phyloP scores from a whole-genome alignment of 257 asterid genomes.

The Solanum sejunctum region DNA sequence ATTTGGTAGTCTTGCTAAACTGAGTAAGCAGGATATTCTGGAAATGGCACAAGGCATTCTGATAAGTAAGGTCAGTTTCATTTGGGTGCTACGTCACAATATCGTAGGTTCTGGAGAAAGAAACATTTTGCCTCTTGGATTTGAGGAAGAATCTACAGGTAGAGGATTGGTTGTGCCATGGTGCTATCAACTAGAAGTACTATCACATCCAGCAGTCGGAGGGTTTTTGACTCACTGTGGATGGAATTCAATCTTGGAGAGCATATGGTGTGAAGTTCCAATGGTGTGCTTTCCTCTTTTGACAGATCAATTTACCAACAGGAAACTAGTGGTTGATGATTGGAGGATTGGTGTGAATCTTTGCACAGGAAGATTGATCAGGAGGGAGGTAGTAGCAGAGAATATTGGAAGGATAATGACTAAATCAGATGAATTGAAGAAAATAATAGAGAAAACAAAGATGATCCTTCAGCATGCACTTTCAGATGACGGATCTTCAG shows the following conservation, averaged over 20 bases:
- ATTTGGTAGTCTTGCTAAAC: constrained; percentile 8
- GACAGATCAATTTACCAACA: not conserved
- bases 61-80: constrained; percentile 1
- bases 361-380: not conserved
- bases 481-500: not conserved
- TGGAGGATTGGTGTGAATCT: constrained; percentile 4
- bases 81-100: constrained; percentile 13
- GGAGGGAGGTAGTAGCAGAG: not conserved
- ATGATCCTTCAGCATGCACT: not conserved
- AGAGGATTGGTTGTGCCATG: constrained; percentile 7
- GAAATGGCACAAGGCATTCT: constrained; percentile 15
- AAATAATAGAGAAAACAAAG: not conserved
- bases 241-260: constrained; percentile 5
- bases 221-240: not conserved
- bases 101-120: not conserved
- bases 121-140: constrained; percentile 1
- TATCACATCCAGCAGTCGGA: constrained; percentile 12
- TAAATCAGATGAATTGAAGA: not conserved
- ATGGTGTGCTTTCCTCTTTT: constrained; percentile 2
- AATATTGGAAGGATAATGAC: not conserved
- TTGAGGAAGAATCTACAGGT: not conserved
- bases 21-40: not conserved
- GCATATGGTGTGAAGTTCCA: constrained; percentile 2
- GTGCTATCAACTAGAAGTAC: constrained; percentile 6
- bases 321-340: constrained; percentile 1